phyloP scores from a whole-genome alignment of 768 basidiomycete species.

The Amanita thiersii region DNA sequence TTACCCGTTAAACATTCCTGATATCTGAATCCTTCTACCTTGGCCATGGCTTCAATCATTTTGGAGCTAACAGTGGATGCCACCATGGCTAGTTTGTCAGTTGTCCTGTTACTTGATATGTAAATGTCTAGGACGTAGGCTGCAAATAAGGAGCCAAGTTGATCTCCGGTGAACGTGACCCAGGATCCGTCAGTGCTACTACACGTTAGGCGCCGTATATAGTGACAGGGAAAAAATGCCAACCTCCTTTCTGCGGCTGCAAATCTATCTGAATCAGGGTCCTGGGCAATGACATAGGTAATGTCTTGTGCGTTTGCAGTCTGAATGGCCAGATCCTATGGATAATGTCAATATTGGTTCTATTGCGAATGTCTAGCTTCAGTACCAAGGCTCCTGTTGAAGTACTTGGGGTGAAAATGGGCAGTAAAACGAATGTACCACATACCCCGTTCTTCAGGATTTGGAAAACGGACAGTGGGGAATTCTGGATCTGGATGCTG shows the following conservation, averaged over 20 bases:
- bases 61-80: conserved; percentile 89
- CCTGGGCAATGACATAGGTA: conserved; percentile 75
- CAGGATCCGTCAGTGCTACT: conserved; percentile 43
- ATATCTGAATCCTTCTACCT: conserved; percentile 73
- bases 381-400: conserved; percentile 40
- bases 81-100: conserved; percentile 71
- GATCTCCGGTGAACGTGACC: conserved; percentile 77
- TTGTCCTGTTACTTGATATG: conserved; percentile 30
- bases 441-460: conserved; percentile 84
- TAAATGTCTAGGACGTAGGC: conserved; percentile 32
- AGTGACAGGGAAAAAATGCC: conserved; percentile 11
- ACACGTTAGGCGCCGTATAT: conserved; percentile 15
- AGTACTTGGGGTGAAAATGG: not conserved
- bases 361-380: conserved; percentile 2
- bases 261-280: conserved; percentile 84
- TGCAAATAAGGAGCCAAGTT: conserved; percentile 55
- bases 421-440: conserved; percentile 6
- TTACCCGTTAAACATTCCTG: conserved; percentile 78
- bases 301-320: conserved; percentile 49
- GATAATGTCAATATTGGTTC: not conserved
- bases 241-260: conserved; percentile 66
- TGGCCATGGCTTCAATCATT: conserved; percentile 77
- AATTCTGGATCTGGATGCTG: conserved; percentile 76
- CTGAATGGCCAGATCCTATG: conserved; percentile 61
- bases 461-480: conserved; percentile 78